Evolutionary conservation across 331 rosid species (phyloP).

Genomic region (Quercus tomentella): DNA sequence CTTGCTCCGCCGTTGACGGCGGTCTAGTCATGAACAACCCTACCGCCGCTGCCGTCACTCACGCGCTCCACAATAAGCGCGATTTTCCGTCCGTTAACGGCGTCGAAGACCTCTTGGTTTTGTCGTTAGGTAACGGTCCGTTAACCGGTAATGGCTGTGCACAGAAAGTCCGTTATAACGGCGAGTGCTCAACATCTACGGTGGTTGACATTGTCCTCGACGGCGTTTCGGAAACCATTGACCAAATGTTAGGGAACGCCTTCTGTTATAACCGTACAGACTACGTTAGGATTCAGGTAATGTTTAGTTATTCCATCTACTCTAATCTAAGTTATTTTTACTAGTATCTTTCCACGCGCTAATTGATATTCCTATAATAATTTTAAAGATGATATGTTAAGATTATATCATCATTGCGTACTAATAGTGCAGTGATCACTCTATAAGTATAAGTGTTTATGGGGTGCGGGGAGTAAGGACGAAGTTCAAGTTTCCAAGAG

Average conservation of each 20-base stretch:
- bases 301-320: neutral
- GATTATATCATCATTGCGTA: too few species aligned
- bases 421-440: too few species aligned
- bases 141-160: constrained; percentile 10
- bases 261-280: constrained; percentile 92
- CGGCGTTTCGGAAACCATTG: constrained; percentile 90
- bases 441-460: too few species aligned
- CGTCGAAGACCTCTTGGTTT: constrained; percentile 77
- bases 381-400: too few species aligned
- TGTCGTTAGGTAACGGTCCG: constrained; percentile 82
- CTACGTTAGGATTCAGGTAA: constrained; percentile 92
- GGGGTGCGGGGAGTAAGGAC: rapidly evolving
- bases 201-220: constrained; percentile 81
- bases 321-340: neutral
- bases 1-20: constrained; percentile 86
- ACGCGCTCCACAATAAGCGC: constrained; percentile 91
- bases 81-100: constrained; percentile 80
- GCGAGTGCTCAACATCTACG: constrained; percentile 54
- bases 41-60: constrained; percentile 90
- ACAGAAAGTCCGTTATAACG: constrained; percentile 23
- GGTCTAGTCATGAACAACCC: constrained; percentile 98
- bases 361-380: constrained; percentile 1
- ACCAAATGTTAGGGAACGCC: constrained; percentile 94
- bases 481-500: rapidly evolving
- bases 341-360: constrained; percentile 12